A percentile compares a stretch with the other conserved stretches of the same genome.
Conservation (phyloP, 148 eudicot genomes). For the Pharnaceum exiguum region DNA sequence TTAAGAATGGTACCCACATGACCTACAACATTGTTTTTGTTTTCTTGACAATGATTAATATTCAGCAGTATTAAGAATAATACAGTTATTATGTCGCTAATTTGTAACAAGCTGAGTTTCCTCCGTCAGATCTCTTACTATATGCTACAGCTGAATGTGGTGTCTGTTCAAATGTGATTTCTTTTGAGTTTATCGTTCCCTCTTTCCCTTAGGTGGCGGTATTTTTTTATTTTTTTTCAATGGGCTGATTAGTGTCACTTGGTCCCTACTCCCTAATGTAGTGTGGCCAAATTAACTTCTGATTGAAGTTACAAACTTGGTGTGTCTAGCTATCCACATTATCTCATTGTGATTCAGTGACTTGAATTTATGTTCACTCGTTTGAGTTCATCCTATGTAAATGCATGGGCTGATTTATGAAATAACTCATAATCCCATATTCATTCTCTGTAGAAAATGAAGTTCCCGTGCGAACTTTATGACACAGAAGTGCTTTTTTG, state of each 20-base stretch:
- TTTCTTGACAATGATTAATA: not conserved
- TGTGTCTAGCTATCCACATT: too few relatives aligned
- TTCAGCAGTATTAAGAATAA: too few relatives aligned
- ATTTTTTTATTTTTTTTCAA: not conserved
- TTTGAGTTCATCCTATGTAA: too few relatives aligned
- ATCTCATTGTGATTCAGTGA: too few relatives aligned
- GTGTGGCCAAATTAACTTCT: too few relatives aligned
- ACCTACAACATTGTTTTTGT: not conserved
- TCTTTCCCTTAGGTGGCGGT: not conserved
- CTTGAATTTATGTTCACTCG: not conserved
- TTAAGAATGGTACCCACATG: constrained; percentile 55
- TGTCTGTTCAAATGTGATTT: not conserved
- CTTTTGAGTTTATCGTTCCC: not conserved
- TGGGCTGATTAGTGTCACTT: not conserved
- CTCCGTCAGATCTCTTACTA: too few relatives aligned
- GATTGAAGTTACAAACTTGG: too few relatives aligned
- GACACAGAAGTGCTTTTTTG: not conserved
- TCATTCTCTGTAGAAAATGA: too few relatives aligned
- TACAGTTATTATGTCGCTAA: not conserved
- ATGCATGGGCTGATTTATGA: too few relatives aligned
- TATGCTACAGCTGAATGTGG: not conserved
- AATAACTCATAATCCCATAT: too few relatives aligned
- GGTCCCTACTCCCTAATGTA: too few relatives aligned
- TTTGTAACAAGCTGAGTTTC: not conserved
- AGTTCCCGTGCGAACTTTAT: too few relatives aligned